Conservation (phyloP, 2,329 filamentous ascomycete genomes). For the Corinectria fuckeliana region DNA sequence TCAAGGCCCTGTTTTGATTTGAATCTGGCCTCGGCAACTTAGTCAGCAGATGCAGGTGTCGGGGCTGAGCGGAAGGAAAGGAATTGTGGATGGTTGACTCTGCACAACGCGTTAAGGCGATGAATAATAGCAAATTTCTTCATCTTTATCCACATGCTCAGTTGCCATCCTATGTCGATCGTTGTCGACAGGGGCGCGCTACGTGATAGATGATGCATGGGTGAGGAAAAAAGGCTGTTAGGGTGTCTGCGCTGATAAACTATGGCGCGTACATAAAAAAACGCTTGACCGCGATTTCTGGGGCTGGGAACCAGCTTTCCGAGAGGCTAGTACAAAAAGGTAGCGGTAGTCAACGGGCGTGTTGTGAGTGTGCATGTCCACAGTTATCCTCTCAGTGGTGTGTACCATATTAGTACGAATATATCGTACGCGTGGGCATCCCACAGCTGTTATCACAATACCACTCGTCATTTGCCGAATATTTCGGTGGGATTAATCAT, state of each 20-base stretch:
- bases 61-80: background rate
- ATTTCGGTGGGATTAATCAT: background rate
- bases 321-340: constrained; percentile 7
- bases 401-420: constrained; percentile 6
- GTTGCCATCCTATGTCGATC: constrained; percentile 14
- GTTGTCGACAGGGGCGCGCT: constrained; percentile 12
- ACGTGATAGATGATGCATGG: constrained; percentile 14
- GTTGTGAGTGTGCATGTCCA: constrained; percentile 5
- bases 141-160: constrained; percentile 5
- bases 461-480: constrained; percentile 6
- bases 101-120: constrained; percentile 6
- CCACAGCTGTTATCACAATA: background rate
- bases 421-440: too few species aligned
- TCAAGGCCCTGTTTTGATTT: background rate
- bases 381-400: constrained; percentile 6
- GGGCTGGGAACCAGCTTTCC: constrained; percentile 9
- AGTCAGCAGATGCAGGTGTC: background rate
- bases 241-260: constrained; percentile 13
- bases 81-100: constrained; percentile 1
- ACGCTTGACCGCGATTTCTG: background rate
- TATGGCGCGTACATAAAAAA: constrained; percentile 14
- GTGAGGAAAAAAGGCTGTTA: constrained; percentile 9
- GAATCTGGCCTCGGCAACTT: background rate
- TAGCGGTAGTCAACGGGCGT: constrained; percentile 2
- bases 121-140: constrained; percentile 14